Base-by-base conservation (phyloP, 2,329 filamentous ascomycete species). In the Exophiala calicioides region DNA sequence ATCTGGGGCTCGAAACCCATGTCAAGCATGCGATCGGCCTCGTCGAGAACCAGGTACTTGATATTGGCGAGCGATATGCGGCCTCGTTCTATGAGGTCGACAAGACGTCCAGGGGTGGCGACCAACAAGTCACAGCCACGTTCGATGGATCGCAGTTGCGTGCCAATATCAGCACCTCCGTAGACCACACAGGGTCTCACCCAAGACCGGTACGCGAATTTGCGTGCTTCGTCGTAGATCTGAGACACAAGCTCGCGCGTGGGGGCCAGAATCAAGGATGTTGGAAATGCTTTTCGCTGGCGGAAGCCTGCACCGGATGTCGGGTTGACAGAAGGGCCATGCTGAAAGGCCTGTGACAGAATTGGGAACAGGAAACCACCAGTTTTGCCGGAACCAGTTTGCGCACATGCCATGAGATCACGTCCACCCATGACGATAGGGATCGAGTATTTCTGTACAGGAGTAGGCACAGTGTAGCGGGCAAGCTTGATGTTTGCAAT, bases 1-100 rank as follows among this genome's bases (percentile, higher is more conserved):
- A 98, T 98, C 76, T 98, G 93, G 64, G 93, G 93, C 79, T 98
- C 93, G 80, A 98, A 98, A 93, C 93, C 93, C 93, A 98, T 98
- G 81, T 98, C 93, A 80, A 98, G 80, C 93, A 98, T 98, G 70
- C 93, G 93, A 78, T 98, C 93, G 71, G 93, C 93, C 82, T 98
- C 93, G 63, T 98, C 93, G 44, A 98, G 88, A 62, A 98, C 89
- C 54, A 98, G 82, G 69, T 98, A 98, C 79, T 96, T 97, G 81
- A 98, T 98, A 80, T 95, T 96, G 72, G 85, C 82, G 45, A 98
- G 85, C 33, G 93, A 97, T 69, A 98, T 97, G 67, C 91, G 89
- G 65, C 93, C 93, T 79, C 93, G 89, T 80, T 97, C 93, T 66
- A 98, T 94, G 73, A 98, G 79, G 70, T 98, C 93, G 65, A 97